Percentiles rank a stretch among this genome's conserved stretches.
These are phyloP conservation scores for Gigaspora rosea DNA, from an alignment of 192 early-diverging fungal species.

Conservation along the genomic window DNA sequence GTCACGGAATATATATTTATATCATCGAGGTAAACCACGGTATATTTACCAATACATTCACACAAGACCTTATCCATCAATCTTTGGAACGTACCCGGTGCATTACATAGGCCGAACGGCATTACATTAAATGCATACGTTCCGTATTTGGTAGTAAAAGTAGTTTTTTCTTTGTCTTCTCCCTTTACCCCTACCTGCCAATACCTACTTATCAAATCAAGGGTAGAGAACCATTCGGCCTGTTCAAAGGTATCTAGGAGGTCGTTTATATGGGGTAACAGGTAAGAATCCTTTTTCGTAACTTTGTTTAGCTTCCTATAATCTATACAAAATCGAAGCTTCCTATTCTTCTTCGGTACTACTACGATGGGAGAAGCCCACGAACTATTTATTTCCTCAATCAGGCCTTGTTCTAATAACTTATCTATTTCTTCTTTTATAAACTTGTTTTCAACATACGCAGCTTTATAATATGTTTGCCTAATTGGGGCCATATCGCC, in stretches of 20 bases:
- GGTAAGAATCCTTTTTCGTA: conserved; percentile 44
- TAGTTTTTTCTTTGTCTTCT: conserved; percentile 35
- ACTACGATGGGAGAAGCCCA: conserved; percentile 32
- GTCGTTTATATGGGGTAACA: conserved; percentile 51
- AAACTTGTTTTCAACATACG: no score
- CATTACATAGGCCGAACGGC: conserved; percentile 47
- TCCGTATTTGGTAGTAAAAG: conserved; percentile 36
- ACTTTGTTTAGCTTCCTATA: conserved; percentile 40
- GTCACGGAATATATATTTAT: conserved; percentile 39
- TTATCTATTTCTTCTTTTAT: no score
- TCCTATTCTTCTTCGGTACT: no score
- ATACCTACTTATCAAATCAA: conserved; percentile 40
- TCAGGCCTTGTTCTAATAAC: no score
- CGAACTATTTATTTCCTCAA: background rate
- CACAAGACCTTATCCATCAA: conserved; percentile 44
- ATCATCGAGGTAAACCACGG: conserved; percentile 49
- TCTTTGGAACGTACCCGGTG: conserved; percentile 41
- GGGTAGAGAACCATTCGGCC: conserved; percentile 36
- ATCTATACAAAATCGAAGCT: no score
- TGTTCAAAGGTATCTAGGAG: conserved; percentile 39
- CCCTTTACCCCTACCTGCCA: conserved; percentile 30
- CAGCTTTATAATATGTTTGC: no score
- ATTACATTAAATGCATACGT: conserved; percentile 42
- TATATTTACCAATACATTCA: conserved; percentile 29
- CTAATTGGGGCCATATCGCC: no score